Percentiles rank a stretch among this genome's conserved stretches.
Conservation (phyloP, 2,329 filamentous ascomycete genomes). For the Fusarium stilboides region DNA sequence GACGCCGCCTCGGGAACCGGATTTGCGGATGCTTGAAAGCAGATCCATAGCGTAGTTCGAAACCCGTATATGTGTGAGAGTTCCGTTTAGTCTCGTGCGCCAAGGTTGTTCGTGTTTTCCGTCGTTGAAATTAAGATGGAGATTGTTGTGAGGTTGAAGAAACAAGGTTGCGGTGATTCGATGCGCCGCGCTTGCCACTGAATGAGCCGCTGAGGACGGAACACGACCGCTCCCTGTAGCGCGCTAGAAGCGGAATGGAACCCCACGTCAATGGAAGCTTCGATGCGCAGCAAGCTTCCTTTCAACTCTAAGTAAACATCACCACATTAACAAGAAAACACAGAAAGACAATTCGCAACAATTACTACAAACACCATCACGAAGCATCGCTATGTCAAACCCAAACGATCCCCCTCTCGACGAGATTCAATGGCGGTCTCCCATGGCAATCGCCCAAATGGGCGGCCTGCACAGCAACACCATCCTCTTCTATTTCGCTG, state of each 20-base stretch:
- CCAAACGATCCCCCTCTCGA: constrained; percentile 70
- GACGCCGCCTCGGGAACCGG: constrained; percentile 90
- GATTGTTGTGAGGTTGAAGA: constrained; percentile 12
- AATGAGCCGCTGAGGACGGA: constrained; percentile 29
- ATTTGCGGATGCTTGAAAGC: constrained; percentile 90
- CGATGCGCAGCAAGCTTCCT: constrained; percentile 4
- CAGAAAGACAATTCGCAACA: background rate
- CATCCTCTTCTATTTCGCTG: constrained; percentile 77
- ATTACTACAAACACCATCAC: background rate
- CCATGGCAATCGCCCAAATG: constrained; percentile 64
- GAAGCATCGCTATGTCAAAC: constrained; percentile 56
- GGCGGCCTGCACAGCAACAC: constrained; percentile 75
- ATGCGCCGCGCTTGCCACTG: constrained; percentile 30
- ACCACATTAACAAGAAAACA: constrained; percentile 4
- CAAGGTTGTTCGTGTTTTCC: background rate
- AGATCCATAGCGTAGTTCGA: constrained; percentile 80
- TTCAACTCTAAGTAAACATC: constrained; percentile 23
- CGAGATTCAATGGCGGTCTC: constrained; percentile 77
- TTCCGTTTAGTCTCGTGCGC: background rate
- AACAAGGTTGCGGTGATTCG: constrained; percentile 8
- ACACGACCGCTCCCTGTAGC: constrained; percentile 21
- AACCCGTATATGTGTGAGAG: background rate
- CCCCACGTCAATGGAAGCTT: constrained; percentile 38
- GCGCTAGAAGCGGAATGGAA: constrained; percentile 39
- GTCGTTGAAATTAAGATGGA: constrained; percentile 1